Evolutionary conservation across 257 asterid genomes (phyloP), one percentile per base, ranked within the genome.

Genomic region (Euphrasia confusa): DNA sequence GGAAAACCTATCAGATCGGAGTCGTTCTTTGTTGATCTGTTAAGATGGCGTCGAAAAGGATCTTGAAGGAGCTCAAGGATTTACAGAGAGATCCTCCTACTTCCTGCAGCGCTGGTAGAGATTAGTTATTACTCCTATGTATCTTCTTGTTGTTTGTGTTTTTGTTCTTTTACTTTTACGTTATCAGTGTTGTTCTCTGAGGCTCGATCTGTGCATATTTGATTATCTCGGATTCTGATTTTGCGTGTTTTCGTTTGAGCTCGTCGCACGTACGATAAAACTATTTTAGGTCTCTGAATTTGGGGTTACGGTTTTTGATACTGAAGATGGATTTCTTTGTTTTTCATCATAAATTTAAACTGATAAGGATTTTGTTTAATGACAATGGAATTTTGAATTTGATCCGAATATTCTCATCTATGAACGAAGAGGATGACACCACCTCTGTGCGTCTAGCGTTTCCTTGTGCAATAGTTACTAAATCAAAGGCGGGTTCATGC

Each of bases 51-150:
- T 86, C 90, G 65, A 86, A 86, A 63, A 78, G 95, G 75, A 86
- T 86, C 70, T 66, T 81, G 83, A 86, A 85, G 74, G 90, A 85
- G 75, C 83, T 85, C 60, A 85, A 80, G 71, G 88, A 85, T 79
- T 81, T 83, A 44, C 94, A 82, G 79, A 83, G 77, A 59, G 95
- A 83, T 54, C 90, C 95, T 33, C 95, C 90, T 27, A 76, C 88
- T 60, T 83, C 90, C 18, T 86, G 90, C 83, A 83, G 95, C 70
- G 95, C 88, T 9, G 88, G 90, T 79, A 71, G 21, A 7, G 42
- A 37, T 37, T 37, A 37, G 42, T 37, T 27, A 7, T 24, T 2
- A n/a, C n/a, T n/a, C n/a, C n/a, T n/a, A 3, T 62, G 2, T 26
- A 57, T 26, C 28, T 7, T 58, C 58, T 47, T 7, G 26, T 56